These are phyloP conservation scores for Scheffersomyces stambukii DNA, from an alignment of 1,139 yeast genomes.

Conservation along the genomic window DNA sequence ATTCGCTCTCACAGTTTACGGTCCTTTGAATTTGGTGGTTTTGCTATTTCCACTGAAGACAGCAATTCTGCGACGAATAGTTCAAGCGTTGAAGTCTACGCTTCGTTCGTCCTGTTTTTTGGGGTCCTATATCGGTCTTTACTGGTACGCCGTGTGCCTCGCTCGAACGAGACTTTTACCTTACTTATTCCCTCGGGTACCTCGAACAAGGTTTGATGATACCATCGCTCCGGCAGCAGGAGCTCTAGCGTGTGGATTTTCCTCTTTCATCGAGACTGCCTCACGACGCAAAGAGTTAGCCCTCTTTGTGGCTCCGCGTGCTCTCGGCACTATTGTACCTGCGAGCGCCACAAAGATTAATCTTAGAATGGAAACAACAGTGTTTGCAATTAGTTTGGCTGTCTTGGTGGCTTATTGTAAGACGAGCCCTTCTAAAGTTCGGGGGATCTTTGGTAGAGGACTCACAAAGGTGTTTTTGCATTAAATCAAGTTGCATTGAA, in stretches of 20 bases:
- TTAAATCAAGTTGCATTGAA: too few relatives aligned
- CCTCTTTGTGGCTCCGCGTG: constrained; percentile 36
- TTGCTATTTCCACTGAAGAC: constrained; percentile 23
- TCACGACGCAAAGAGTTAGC: constrained; percentile 38
- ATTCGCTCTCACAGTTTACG: constrained; percentile 32
- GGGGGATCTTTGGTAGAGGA: constrained; percentile 37
- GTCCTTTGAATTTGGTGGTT: constrained; percentile 28
- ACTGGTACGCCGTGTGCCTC: constrained; percentile 38
- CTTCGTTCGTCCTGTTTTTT: constrained; percentile 30
- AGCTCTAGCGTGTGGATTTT: constrained; percentile 29
- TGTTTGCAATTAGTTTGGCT: constrained; percentile 32
- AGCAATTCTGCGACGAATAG: constrained; percentile 15
- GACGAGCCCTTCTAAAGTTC: constrained; percentile 22
- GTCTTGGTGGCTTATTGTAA: constrained; percentile 29
- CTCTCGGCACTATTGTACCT: constrained; percentile 32
- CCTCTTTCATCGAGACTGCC: constrained; percentile 29
- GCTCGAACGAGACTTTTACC: constrained; percentile 29
- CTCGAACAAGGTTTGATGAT: constrained; percentile 24
- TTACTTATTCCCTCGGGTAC: constrained; percentile 23
- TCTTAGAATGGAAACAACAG: constrained; percentile 24
- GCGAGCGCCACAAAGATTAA: constrained; percentile 22
- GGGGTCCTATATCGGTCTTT: constrained; percentile 28
- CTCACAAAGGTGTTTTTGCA: constrained; percentile 14
- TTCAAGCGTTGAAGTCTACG: constrained; percentile 21
- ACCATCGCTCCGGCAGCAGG: constrained; percentile 29